Evolutionary conservation across 768 basidiomycete species (phyloP).

Genomic region (Pholiota microspora): DNA sequence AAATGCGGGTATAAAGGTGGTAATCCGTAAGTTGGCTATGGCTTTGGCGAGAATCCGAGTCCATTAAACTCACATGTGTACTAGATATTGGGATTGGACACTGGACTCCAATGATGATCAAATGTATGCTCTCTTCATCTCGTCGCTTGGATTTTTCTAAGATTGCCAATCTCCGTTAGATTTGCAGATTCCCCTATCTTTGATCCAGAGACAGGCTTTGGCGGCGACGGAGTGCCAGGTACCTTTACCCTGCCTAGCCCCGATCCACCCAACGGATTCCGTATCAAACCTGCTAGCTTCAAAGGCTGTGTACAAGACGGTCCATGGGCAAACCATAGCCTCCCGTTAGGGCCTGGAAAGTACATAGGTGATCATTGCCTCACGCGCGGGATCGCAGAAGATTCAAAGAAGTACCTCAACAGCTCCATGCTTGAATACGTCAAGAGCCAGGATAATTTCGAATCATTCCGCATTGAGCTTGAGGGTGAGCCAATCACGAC

Average conservation of each 20-base stretch:
- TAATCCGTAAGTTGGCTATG: conserved; percentile 24
- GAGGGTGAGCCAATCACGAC: conserved; percentile 30
- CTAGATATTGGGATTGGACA: conserved; percentile 39
- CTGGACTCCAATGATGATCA: conserved; percentile 22
- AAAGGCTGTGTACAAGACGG: conserved; percentile 29
- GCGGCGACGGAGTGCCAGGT: conserved; percentile 27
- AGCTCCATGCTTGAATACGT: conserved; percentile 17
- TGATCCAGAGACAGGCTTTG: conserved; percentile 32
- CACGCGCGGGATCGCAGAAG: conserved; percentile 27
- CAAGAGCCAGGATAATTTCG: conserved; percentile 22
- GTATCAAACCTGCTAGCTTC: conserved; percentile 8
- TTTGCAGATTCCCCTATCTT: conserved; percentile 31
- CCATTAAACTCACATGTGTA: not conserved
- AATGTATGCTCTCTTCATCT: conserved; percentile 13
- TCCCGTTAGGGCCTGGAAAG: conserved; percentile 32
- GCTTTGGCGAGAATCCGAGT: not conserved
- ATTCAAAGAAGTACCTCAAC: conserved; percentile 14
- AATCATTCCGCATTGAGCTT: conserved; percentile 29
- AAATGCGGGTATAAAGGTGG: conserved; percentile 32
- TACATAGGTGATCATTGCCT: conserved; percentile 29
- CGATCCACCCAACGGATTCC: conserved; percentile 6
- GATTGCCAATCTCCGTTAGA: conserved; percentile 12
- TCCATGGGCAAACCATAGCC: conserved; percentile 28
- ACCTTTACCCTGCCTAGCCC: conserved; percentile 22
- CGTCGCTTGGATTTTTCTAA: too few relatives aligned